Evolutionary conservation across 1,284 basidiomycete species (phyloP).

Genomic region (Trichosporon sp.): DNA sequence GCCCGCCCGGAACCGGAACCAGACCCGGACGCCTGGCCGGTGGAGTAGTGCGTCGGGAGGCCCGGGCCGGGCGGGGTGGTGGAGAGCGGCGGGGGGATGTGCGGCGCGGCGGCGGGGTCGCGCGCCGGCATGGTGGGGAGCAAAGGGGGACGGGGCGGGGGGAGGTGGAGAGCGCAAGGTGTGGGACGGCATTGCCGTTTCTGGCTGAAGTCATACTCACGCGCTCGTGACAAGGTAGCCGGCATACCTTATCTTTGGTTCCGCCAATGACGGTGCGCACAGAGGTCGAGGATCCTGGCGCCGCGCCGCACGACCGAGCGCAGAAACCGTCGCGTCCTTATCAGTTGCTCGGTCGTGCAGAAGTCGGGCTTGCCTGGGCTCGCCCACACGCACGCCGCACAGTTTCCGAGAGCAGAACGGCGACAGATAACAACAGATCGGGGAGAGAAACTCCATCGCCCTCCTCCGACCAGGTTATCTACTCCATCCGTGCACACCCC

Average conservation of each 20-base stretch:
- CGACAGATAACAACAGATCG: background rate
- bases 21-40: background rate
- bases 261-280: background rate
- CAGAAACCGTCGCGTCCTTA: background rate
- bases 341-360: background rate
- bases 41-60: background rate
- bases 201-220: background rate
- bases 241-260: constrained; percentile 2
- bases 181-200: background rate
- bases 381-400: no score
- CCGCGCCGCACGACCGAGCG: background rate
- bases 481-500: background rate
- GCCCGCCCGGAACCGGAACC: background rate
- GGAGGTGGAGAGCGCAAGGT: background rate
- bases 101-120: constrained; percentile 4
- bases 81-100: background rate
- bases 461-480: background rate
- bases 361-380: no score
- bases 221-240: background rate
- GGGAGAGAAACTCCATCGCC: background rate
- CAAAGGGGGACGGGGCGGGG: background rate
- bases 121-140: background rate
- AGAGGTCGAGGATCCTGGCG: background rate
- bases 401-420: no score
- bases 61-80: background rate